Base-by-base conservation (phyloP, 106 monocot species). In the Narthecium ossifragum region DNA sequence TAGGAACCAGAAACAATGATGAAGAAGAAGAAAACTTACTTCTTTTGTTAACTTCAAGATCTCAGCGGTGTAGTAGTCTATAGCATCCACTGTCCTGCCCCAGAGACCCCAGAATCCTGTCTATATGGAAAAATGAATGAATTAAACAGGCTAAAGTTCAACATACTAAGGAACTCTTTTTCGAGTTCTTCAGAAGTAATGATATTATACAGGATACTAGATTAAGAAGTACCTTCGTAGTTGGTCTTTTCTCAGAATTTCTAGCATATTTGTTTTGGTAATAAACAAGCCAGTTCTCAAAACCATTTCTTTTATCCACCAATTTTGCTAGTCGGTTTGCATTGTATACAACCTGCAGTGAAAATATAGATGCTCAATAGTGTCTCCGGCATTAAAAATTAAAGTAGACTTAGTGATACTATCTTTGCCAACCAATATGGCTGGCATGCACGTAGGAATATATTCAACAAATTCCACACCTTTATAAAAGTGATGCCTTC, bases 231-330 rank as follows among this genome's bases (percentile, higher is more conserved):
- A 86, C 81, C 86, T 86, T 90, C 43, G 75, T 70, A 38, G 62
- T 81, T 66, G 89, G 89, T n/a, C 85, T 71, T 59, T 57, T 79
- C 34, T 9, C 37, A 64, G 81, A 40, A 39, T 75, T 66, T 70
- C 75, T 81, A 49, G 29, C 46, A 57, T 68, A 51, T 61, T 85
- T 85, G 38, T 81, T 85, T 61, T 85, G 75, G 63, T 85, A 85
- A 70, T 90, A 90, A 53, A 78, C 72, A 47, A 81, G 69, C 85
- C 85, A 81, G 55, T 90, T 90, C 70, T 85, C 75, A 57, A 90
- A 53, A 33, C 71, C 31, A 81, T 85, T 81, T 62, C 74, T 85
- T 64, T 70, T 70, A 10, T 79, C 75, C 38, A 90, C 89, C 49
- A 90, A 40, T 55, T 47, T 70, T 40, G 81, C 61, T 41, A 90